Conservation (phyloP, 768 basidiomycete species). For the Kwoniella shandongensis region DNA sequence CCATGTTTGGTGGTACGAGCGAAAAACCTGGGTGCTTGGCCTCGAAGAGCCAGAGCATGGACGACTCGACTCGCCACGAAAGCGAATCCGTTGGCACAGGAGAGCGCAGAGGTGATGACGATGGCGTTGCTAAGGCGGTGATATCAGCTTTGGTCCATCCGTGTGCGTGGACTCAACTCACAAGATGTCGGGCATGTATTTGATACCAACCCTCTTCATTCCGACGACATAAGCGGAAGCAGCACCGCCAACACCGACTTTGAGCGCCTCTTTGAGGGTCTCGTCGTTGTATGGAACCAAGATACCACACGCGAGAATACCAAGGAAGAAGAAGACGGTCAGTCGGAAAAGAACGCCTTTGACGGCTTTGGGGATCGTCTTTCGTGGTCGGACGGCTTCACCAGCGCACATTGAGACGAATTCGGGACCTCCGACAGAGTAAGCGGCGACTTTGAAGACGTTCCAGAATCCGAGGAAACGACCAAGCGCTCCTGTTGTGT, state of each 20-base stretch:
- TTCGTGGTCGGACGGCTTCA: slow-evolving; percentile 6
- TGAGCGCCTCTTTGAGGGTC: neutral
- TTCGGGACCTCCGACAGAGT: slow-evolving; percentile 15
- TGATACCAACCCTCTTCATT: slow-evolving; percentile 15
- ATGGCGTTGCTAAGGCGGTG: slow-evolving; percentile 44
- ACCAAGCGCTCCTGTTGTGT: slow-evolving; percentile 4
- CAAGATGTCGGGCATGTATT: slow-evolving; percentile 8
- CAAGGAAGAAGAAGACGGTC: slow-evolving; percentile 15
- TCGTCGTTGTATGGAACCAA: slow-evolving; percentile 14
- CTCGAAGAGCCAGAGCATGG: slow-evolving; percentile 7
- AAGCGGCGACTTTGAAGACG: slow-evolving; percentile 16
- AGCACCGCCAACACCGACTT: slow-evolving; percentile 5
- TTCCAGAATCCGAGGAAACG: slow-evolving; percentile 17
- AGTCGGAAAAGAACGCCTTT: slow-evolving; percentile 14
- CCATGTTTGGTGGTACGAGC: slow-evolving; percentile 9
- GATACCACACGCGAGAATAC: slow-evolving; percentile 12
- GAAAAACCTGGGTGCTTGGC: slow-evolving; percentile 14
- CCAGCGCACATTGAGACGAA: slow-evolving; percentile 17
- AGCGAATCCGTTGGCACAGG: slow-evolving; percentile 47
- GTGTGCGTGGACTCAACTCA: neutral
- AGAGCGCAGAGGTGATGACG: slow-evolving; percentile 39
- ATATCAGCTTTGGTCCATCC: slow-evolving; percentile 29
- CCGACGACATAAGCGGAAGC: slow-evolving; percentile 15
- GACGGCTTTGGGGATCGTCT: slow-evolving; percentile 10
- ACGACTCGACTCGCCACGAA: slow-evolving; percentile 36